Base-by-base conservation (phyloP, 768 basidiomycete species). In the Scleroderma bovista region DNA sequence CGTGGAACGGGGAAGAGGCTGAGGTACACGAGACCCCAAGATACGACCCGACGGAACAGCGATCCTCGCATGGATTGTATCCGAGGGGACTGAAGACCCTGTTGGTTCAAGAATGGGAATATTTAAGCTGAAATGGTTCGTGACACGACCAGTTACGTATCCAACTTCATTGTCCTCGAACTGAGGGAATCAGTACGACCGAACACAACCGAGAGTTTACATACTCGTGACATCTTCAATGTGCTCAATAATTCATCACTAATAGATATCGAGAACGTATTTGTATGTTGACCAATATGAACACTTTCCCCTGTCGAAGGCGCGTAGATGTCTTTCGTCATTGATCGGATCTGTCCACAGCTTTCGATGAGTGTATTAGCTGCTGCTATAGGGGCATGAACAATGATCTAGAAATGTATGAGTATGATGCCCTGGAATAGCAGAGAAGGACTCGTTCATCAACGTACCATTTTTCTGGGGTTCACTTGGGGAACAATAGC, bases 141-240 rank as follows among this genome's bases (percentile, higher is more conserved):
- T 77, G 29, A 98, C 83, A n/a, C 88, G 81, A 19, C 96, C 96
- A 19, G 84, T 82, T 39, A 99, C 83, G 65, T 85, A 94, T 16
- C 90, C 93, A 40, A 99, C 88, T 68, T 98, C 93, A 60, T 93
- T 98, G 65, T 97, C 95, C 61, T 98, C 96, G 63, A 96, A 97
- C 93, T 97, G 38, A 33, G 19, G 53, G 32, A 48, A 20, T 41
- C 29, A 41, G 26, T 26, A 13, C 41, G 32, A 59, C 39, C 10
- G 53, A 42, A 52, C 33, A 47, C 15, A 23, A 23, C 19, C 38
- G 23, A 23, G 24, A 22, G 16, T 15, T 9, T 20, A 44, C 88
- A 47, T 67, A 95, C 93, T 66, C 86, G 78, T 11, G 95, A 94
- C 82, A 93, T 85, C 62, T 82, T 83, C 55, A 96, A 67, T 2